phyloP scores from a whole-genome alignment of 371 early-diverging fungal species.

The Mortierella sp. region DNA sequence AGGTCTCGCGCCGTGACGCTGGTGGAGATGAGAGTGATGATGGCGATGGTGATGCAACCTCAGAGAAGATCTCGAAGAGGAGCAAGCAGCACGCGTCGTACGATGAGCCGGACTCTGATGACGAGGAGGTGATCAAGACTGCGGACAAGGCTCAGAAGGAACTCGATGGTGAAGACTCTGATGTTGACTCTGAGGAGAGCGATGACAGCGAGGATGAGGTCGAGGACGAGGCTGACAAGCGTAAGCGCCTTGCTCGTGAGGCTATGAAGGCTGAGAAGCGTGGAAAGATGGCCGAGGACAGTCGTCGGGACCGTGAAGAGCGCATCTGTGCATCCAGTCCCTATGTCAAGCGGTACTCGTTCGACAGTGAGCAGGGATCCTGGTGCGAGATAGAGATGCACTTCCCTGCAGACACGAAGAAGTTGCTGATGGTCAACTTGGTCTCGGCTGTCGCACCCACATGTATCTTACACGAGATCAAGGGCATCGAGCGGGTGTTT shows the following conservation, averaged over 20 bases:
- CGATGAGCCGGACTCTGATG: slow-evolving; percentile 84
- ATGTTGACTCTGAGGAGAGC: slow-evolving; percentile 62
- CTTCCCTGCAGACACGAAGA: slow-evolving; percentile 90
- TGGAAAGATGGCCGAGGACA: slow-evolving; percentile 59
- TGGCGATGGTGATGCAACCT: slow-evolving; percentile 81
- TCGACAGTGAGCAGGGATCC: slow-evolving; percentile 76
- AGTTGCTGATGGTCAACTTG: slow-evolving; percentile 93
- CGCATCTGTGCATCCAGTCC: slow-evolving; percentile 61
- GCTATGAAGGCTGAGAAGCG: slow-evolving; percentile 56
- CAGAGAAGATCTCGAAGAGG: slow-evolving; percentile 64
- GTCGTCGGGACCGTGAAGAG: slow-evolving; percentile 59
- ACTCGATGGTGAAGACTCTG: slow-evolving; percentile 65
- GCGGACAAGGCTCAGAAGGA: slow-evolving; percentile 53
- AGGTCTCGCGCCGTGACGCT: slow-evolving; percentile 28
- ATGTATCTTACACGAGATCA: slow-evolving; percentile 88
- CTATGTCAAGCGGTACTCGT: slow-evolving; percentile 73
- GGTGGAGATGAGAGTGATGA: slow-evolving; percentile 64
- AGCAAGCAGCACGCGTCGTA: slow-evolving; percentile 78
- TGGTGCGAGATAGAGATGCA: slow-evolving; percentile 86
- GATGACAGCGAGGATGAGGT: slow-evolving; percentile 65
- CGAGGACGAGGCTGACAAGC: slow-evolving; percentile 65
- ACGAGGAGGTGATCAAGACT: slow-evolving; percentile 67
- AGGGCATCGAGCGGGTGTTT: slow-evolving; percentile 75
- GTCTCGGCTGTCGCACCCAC: slow-evolving; percentile 63
- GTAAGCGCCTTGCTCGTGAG: slow-evolving; percentile 40